These are phyloP conservation scores for Schizophyllum amplum DNA, from an alignment of 1,284 basidiomycete species.

Conservation along the genomic window DNA sequence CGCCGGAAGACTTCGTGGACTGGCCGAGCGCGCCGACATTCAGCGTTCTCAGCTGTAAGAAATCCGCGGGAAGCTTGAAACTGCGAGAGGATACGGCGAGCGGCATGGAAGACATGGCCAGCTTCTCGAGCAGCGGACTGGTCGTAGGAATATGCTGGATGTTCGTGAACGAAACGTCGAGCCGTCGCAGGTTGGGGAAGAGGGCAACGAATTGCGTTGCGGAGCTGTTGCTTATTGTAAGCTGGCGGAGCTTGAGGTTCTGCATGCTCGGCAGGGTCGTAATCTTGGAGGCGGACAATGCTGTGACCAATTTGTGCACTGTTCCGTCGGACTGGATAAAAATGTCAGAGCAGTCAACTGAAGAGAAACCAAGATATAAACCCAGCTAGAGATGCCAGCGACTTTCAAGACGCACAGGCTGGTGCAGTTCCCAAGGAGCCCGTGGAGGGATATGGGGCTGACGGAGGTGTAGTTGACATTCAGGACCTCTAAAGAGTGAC, in stretches of 20 bases:
- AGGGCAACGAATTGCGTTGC: conserved; percentile 32
- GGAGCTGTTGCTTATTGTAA: conserved; percentile 39
- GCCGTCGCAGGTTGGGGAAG: conserved; percentile 42
- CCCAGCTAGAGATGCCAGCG: conserved; percentile 56
- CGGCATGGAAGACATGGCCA: conserved; percentile 52
- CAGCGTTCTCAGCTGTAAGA: conserved; percentile 35
- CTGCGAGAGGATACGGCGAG: conserved; percentile 31
- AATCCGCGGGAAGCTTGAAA: conserved; percentile 15
- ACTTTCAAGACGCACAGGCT: conserved; percentile 51
- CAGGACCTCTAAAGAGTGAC: conserved; percentile 34
- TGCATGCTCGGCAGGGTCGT: conserved; percentile 31
- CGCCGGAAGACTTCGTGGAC: neutral
- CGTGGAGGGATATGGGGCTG: conserved; percentile 37
- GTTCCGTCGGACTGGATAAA: conserved; percentile 46
- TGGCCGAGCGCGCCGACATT: conserved; percentile 53
- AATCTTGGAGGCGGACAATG: conserved; percentile 18
- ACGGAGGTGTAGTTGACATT: conserved; percentile 59
- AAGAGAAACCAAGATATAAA: conserved; percentile 17
- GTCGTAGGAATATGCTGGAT: conserved; percentile 13
- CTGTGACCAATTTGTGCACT: conserved; percentile 36
- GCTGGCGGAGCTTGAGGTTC: conserved; percentile 54
- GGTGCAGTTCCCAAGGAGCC: conserved; percentile 29
- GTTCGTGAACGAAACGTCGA: conserved; percentile 62
- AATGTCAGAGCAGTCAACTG: conserved; percentile 2
- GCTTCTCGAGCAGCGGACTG: conserved; percentile 38